Conservation (phyloP, 495 filamentous ascomycete species). For the Xylaria flabelliformis region DNA sequence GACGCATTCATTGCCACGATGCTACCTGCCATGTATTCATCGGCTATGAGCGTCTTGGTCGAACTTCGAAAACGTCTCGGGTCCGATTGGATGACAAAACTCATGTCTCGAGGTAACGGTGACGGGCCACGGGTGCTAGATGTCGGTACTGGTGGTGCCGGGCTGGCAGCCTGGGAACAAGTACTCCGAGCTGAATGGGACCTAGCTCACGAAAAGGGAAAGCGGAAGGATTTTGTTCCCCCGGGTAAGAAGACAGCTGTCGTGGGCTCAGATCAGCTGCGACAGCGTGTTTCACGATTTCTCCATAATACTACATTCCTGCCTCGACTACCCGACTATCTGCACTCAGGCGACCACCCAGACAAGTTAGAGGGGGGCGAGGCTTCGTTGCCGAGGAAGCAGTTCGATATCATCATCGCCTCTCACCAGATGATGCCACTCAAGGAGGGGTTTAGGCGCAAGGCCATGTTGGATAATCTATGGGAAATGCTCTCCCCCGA, state of each 20-base stretch:
- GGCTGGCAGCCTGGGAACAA: constrained; percentile 83
- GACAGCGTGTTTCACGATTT: constrained; percentile 75
- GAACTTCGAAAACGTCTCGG: constrained; percentile 89
- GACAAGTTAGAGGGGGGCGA: constrained; percentile 48
- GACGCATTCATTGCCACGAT: constrained; percentile 80
- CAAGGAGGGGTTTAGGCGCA: constrained; percentile 73
- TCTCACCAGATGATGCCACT: constrained; percentile 80
- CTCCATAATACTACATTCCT: constrained; percentile 91
- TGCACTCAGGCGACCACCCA: constrained; percentile 61
- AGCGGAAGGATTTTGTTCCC: constrained; percentile 42
- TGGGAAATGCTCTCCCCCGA: constrained; percentile 85
- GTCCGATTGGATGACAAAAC: constrained; percentile 72
- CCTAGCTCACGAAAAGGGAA: constrained; percentile 60
- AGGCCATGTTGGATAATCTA: constrained; percentile 78
- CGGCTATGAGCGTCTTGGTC: constrained; percentile 72
- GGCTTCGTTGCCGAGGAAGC: constrained; percentile 65
- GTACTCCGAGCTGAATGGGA: constrained; percentile 82
- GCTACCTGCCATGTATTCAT: constrained; percentile 81
- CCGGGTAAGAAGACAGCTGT: constrained; percentile 59
- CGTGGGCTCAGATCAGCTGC: constrained; percentile 60
- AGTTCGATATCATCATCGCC: constrained; percentile 88
- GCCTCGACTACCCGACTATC: constrained; percentile 88
- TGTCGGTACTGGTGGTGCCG: constrained; percentile 83
- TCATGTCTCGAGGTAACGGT: constrained; percentile 71
- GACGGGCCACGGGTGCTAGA: constrained; percentile 78